Percentiles rank a stretch among this genome's conserved stretches.
Evolutionary conservation across 495 filamentous ascomycete genomes (phyloP).

Genomic region (Aspergillus ostianus): DNA sequence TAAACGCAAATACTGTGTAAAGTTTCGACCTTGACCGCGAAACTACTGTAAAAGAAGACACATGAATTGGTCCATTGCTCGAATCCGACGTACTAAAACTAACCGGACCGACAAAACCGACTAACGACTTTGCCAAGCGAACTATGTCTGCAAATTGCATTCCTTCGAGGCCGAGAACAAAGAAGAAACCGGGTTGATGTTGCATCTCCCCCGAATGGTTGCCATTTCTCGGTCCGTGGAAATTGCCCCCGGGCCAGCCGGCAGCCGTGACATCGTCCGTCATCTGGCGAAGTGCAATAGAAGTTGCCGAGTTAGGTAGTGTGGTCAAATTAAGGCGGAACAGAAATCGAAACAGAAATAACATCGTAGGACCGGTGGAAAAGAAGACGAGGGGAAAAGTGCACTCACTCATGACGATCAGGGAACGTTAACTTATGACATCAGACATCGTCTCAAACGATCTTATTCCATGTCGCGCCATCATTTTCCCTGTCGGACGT

Average conservation of each 20-base stretch:
- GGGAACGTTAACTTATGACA: slow-evolving; percentile 6
- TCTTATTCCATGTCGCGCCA: slow-evolving; percentile 6
- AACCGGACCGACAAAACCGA: not conserved
- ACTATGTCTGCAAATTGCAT: not conserved
- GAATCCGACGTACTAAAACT: not conserved
- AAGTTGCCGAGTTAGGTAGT: not conserved
- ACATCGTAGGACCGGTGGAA: no score
- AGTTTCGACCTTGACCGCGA: no score
- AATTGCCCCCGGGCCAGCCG: not conserved
- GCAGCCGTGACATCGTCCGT: not conserved
- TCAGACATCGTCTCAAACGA: slow-evolving; percentile 13
- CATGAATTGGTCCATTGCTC: not conserved
- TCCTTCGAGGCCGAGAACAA: not conserved
- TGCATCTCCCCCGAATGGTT: not conserved
- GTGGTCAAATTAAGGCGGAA: not conserved
- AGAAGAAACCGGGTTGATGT: not conserved
- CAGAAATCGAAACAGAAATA: not conserved
- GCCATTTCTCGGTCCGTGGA: not conserved
- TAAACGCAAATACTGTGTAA: no score
- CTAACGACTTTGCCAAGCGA: not conserved
- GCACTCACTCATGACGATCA: slow-evolving; percentile 1
- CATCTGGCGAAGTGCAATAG: not conserved
- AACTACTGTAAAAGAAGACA: no score
- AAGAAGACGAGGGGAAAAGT: no score
- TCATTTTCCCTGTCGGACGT: not conserved